phyloP scores from a whole-genome alignment of 441 rosid genomes.

The Daphne laureola region DNA sequence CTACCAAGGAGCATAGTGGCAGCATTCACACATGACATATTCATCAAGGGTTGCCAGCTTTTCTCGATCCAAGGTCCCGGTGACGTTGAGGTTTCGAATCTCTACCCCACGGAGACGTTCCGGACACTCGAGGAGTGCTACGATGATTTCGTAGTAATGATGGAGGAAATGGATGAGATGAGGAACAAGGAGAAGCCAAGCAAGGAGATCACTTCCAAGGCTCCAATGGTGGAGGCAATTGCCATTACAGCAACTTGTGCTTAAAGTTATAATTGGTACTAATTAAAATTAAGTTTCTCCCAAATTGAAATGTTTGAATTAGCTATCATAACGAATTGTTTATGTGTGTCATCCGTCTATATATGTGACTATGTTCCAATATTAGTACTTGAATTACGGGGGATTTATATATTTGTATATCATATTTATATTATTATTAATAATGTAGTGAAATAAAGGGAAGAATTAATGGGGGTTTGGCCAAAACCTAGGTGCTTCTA shows the following conservation, averaged over 20 bases:
- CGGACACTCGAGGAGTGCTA: conserved; percentile 35
- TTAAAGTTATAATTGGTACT: neutral
- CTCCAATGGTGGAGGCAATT: conserved; percentile 21
- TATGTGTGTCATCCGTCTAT: neutral
- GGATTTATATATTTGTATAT: no score
- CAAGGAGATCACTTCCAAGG: conserved; percentile 9
- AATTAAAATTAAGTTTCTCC: neutral
- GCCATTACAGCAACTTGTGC: conserved; percentile 27
- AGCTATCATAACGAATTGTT: no score
- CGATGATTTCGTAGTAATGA: conserved; percentile 20
- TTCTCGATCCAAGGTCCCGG: conserved; percentile 20
- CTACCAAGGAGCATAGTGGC: conserved; percentile 37
- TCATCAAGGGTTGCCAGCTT: conserved; percentile 38
- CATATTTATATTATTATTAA: no score
- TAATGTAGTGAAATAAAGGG: no score
- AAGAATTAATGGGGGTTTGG: no score
- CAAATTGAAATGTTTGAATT: neutral
- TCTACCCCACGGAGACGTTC: conserved; percentile 32
- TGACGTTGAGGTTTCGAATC: conserved; percentile 21
- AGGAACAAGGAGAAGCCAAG: conserved; percentile 7
- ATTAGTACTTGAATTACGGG: no score
- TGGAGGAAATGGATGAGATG: conserved; percentile 17
- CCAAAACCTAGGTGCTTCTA: no score
- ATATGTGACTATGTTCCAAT: neutral
- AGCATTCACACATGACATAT: conserved; percentile 42